Percentiles rank a stretch among this genome's conserved stretches.
These are phyloP conservation scores for Primulina tabacum DNA, from an alignment of 257 asterid species.

Conservation along the genomic window DNA sequence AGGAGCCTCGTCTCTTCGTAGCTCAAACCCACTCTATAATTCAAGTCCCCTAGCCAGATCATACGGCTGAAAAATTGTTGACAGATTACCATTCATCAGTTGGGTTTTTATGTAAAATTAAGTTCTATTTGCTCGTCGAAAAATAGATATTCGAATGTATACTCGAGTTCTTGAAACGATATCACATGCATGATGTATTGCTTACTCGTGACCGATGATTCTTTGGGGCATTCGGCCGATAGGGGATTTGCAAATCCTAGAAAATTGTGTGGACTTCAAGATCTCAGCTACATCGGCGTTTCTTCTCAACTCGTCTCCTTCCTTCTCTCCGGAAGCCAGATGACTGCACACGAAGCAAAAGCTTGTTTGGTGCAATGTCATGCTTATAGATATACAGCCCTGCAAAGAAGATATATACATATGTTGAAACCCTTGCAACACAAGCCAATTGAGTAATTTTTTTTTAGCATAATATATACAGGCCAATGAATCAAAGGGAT, in stretches of 20 bases:
- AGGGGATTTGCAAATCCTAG: slow-evolving; percentile 56
- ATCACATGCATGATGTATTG: background rate
- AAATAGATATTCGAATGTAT: background rate
- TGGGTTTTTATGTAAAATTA: background rate
- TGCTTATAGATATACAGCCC: slow-evolving; percentile 94
- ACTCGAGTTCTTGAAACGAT: background rate
- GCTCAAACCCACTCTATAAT: slow-evolving; percentile 77
- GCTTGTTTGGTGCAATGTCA: slow-evolving; percentile 81
- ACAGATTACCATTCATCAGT: background rate
- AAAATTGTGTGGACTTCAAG: slow-evolving; percentile 56
- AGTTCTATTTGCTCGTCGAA: background rate
- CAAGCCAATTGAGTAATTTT: too few species aligned
- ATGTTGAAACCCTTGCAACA: background rate
- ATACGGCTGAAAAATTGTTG: slow-evolving; percentile 51
- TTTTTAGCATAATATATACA: too few species aligned
- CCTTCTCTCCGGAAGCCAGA: slow-evolving; percentile 94
- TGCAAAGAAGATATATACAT: slow-evolving; percentile 19
- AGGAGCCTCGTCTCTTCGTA: slow-evolving; percentile 66
- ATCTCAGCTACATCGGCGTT: slow-evolving; percentile 82
- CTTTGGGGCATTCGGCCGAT: slow-evolving; percentile 44
- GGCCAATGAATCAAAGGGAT: too few species aligned
- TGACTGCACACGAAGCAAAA: slow-evolving; percentile 92
- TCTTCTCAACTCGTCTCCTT: slow-evolving; percentile 77
- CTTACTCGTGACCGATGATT: slow-evolving; percentile 78
- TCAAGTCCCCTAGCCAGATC: slow-evolving; percentile 95